These are phyloP conservation scores for Cercospora citrullina DNA, from an alignment of 2,329 filamentous ascomycete species.

Conservation along the genomic window DNA sequence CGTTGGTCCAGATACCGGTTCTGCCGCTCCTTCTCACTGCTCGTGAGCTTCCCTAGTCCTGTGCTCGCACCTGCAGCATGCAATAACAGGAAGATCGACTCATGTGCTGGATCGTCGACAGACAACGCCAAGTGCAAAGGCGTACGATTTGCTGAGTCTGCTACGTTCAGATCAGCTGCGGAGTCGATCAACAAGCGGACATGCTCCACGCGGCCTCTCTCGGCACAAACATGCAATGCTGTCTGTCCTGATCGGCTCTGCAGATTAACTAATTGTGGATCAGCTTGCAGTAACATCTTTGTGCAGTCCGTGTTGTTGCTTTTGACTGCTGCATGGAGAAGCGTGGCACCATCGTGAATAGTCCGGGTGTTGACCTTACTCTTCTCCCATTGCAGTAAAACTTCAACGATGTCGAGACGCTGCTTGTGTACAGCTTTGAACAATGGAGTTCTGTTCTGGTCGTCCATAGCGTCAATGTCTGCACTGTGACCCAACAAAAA, in stretches of 20 bases:
- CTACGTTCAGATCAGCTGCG: neutral
- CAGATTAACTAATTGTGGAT: neutral
- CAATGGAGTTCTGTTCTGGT: neutral
- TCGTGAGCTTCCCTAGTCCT: neutral
- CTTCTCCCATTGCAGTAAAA: constrained; percentile 1
- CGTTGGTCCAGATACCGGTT: constrained; percentile 3
- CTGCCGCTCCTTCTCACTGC: neutral
- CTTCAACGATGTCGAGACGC: neutral
- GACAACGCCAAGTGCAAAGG: neutral
- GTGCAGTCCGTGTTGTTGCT: neutral
- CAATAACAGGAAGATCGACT: neutral
- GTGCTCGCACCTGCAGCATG: constrained; percentile 1
- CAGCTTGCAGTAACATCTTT: neutral
- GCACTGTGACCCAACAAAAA: neutral
- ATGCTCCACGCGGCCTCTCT: neutral
- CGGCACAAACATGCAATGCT: neutral
- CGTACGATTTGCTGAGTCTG: neutral
- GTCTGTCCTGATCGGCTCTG: neutral
- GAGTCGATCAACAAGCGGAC: neutral
- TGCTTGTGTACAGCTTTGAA: neutral
- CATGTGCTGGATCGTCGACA: neutral
- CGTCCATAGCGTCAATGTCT: neutral
- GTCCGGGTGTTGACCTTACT: neutral
- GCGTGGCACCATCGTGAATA: neutral
- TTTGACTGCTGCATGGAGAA: constrained; percentile 1